Evolutionary conservation across 2,329 filamentous ascomycete genomes (phyloP).

Genomic region (Arthroderma sp.): DNA sequence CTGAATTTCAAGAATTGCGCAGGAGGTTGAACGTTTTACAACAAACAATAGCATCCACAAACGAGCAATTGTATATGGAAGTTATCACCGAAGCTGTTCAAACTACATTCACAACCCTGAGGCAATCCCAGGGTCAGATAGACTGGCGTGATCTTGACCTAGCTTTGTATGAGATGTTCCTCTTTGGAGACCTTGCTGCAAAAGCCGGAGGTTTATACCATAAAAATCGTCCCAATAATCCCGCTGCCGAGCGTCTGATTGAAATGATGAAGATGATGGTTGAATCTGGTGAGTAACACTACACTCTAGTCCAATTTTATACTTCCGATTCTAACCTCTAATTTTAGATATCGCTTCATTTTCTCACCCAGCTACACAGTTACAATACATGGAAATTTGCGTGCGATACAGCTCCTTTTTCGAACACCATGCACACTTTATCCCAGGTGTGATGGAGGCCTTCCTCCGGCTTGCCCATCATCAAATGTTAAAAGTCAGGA

Average conservation of each 20-base stretch:
- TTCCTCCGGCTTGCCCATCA: conserved; percentile 88
- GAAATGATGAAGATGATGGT: conserved; percentile 96
- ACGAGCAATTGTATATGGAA: conserved; percentile 78
- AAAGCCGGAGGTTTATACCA: conserved; percentile 73
- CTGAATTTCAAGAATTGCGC: conserved; percentile 88
- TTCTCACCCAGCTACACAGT: conserved; percentile 76
- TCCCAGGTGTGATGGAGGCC: conserved; percentile 75
- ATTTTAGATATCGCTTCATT: conserved; percentile 63
- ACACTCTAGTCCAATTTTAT: neutral
- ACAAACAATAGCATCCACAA: conserved; percentile 79
- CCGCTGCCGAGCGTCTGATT: conserved; percentile 67
- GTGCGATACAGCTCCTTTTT: conserved; percentile 90
- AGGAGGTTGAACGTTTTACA: conserved; percentile 83
- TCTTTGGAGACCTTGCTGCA: conserved; percentile 89
- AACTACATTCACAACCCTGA: conserved; percentile 69
- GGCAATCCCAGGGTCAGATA: conserved; percentile 58
- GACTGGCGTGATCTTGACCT: conserved; percentile 94
- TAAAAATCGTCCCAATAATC: conserved; percentile 68
- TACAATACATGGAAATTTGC: conserved; percentile 98
- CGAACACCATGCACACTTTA: conserved; percentile 66
- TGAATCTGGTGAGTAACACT: conserved; percentile 55
- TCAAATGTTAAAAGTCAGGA: conserved; percentile 71
- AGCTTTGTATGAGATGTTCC: conserved; percentile 85
- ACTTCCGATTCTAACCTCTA: neutral
- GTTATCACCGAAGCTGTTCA: conserved; percentile 79